Base-by-base conservation (phyloP, 164 flowering plant species). In the Sedum album region DNA sequence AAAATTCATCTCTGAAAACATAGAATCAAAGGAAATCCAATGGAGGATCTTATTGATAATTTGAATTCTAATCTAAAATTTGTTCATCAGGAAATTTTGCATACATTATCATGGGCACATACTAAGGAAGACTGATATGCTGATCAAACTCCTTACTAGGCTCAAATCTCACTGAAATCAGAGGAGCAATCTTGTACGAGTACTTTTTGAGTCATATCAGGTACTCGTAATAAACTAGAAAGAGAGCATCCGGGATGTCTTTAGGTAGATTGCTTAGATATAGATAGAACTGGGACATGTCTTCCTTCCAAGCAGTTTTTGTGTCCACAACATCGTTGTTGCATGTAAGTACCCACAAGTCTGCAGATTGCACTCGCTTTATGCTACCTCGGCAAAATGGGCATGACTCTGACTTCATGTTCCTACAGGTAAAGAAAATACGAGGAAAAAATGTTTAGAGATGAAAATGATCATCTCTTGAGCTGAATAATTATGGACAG, bases 141-240 rank as follows among this genome's bases (percentile, higher is more conserved):
- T 51, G 57, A 51, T 51, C 57, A 51, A 51, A 51, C 26, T 51
- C 57, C 26, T 57, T 57, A 14, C 31, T 26, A 25, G 31, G 61
- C 61, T 25, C 61, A 4, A 57, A 57, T 57, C 31, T 57, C 61
- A 57, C 9, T 41, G 14, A 41, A 8, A 41, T 14, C 9, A 9
- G 6, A 4, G 6, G n/a, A 67, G 20, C 28, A 53, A 57, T 25
- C 61, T 23, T 7, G 6, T 1, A 9, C 8, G 13, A 1, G n/a
- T 18, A 57, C 61, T 21, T 2, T 53, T 9, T 9, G 6, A 9
- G 30, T 77, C 73, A 82, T n/a, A 82, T 67, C 17, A 82, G 35
- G 73, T 85, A 85, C 70, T 88, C 90, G 44, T 84, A 85, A 63
- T 85, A 79, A 60, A 82, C 60, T 30, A 88, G 71, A 75, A 84